These are phyloP conservation scores for Arachnopeziza araneosa DNA, from an alignment of 2,329 filamentous ascomycete species.

Conservation along the genomic window DNA sequence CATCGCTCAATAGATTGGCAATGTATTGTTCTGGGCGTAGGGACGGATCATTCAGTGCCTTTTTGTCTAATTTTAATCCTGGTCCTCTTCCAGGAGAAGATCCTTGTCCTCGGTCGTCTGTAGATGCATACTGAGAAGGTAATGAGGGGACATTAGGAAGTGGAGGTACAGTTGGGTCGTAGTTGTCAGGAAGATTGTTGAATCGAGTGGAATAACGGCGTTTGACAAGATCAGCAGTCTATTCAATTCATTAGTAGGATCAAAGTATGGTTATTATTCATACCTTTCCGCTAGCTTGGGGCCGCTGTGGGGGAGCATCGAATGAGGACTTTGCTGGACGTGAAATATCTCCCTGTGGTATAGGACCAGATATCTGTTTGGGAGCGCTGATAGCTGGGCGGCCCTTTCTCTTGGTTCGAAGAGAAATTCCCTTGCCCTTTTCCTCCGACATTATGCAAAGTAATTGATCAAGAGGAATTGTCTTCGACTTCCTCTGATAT, in stretches of 20 bases:
- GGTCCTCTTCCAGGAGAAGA: conserved; percentile 35
- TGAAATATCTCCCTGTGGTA: conserved; percentile 42
- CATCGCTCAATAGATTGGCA: conserved; percentile 35
- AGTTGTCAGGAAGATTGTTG: conserved; percentile 68
- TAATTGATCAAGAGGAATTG: neutral
- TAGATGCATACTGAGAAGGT: conserved; percentile 42
- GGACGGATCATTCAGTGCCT: conserved; percentile 72
- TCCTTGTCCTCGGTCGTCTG: conserved; percentile 21
- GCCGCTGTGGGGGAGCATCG: conserved; percentile 41
- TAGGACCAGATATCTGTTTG: conserved; percentile 56
- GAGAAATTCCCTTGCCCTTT: conserved; percentile 52
- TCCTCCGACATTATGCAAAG: conserved; percentile 51
- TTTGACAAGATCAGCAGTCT: conserved; percentile 81
- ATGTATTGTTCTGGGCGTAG: conserved; percentile 74
- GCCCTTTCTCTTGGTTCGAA: conserved; percentile 56
- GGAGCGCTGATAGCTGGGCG: conserved; percentile 59
- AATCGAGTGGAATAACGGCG: conserved; percentile 91
- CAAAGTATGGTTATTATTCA: neutral
- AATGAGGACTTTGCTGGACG: conserved; percentile 30
- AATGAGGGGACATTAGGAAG: conserved; percentile 68
- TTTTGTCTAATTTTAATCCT: conserved; percentile 66
- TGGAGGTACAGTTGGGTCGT: conserved; percentile 59
- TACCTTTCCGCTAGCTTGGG: conserved; percentile 54
- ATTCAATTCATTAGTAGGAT: conserved; percentile 4
- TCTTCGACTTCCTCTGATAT: neutral